These are phyloP conservation scores for Microcyclosporella mali DNA, from an alignment of 2,329 filamentous ascomycete genomes.

Conservation along the genomic window DNA sequence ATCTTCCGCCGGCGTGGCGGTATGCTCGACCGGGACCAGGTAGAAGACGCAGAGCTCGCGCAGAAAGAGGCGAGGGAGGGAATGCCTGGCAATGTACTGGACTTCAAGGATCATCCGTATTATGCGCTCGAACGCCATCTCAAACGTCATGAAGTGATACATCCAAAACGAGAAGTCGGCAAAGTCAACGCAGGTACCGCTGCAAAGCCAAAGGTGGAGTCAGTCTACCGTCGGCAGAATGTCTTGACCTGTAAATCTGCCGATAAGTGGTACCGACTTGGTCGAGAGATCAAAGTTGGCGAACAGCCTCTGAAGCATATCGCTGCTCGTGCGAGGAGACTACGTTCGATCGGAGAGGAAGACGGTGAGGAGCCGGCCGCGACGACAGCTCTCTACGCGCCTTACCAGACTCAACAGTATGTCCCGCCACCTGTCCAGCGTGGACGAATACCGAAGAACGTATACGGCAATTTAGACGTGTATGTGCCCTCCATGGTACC, in stretches of 20 bases:
- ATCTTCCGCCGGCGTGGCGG: slow-evolving; percentile 34
- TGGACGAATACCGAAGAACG: slow-evolving; percentile 61
- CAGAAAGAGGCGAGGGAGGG: slow-evolving; percentile 65
- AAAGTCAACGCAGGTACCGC: slow-evolving; percentile 63
- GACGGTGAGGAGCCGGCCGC: slow-evolving; percentile 39
- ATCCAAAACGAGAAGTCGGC: slow-evolving; percentile 65
- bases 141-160: slow-evolving; percentile 72
- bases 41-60: slow-evolving; percentile 72
- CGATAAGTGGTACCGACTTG: slow-evolving; percentile 87
- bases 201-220: slow-evolving; percentile 57
- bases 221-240: slow-evolving; percentile 74
- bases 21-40: slow-evolving; percentile 63
- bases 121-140: slow-evolving; percentile 78
- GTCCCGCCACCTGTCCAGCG: slow-evolving; percentile 66
- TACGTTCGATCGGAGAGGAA: slow-evolving; percentile 19
- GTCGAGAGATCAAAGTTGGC: slow-evolving; percentile 67
- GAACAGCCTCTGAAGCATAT: slow-evolving; percentile 76
- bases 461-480: slow-evolving; percentile 57
- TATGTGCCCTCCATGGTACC: slow-evolving; percentile 61
- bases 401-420: slow-evolving; percentile 63
- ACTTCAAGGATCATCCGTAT: slow-evolving; percentile 38
- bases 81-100: slow-evolving; percentile 41
- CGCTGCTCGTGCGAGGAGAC: slow-evolving; percentile 26
- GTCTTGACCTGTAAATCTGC: slow-evolving; percentile 71
- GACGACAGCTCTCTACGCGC: slow-evolving; percentile 54